A percentile compares a stretch with the other conserved stretches of the same genome.
Evolutionary conservation across 257 asterid genomes (phyloP).

Genomic region (Thymus quinquecostatus): DNA sequence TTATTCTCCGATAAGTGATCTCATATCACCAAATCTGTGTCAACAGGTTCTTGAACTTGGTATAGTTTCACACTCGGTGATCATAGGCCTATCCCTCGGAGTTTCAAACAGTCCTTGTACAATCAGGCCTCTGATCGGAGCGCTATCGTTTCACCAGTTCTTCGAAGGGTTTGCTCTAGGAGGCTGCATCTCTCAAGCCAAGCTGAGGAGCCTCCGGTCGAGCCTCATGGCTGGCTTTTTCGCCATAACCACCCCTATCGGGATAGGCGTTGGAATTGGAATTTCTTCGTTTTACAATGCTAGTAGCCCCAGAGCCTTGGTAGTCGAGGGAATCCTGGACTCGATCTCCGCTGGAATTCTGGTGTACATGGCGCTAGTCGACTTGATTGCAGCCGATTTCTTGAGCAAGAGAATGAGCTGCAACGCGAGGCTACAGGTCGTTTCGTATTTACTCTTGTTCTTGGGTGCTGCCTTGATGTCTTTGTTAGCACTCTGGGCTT

Average conservation of each 20-base stretch:
- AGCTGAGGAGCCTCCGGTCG: slow-evolving; percentile 56
- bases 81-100: slow-evolving; percentile 89
- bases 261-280: slow-evolving; percentile 70
- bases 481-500: slow-evolving; percentile 82
- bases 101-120: slow-evolving; percentile 92
- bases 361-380: slow-evolving; percentile 92
- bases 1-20: not conserved
- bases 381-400: slow-evolving; percentile 91
- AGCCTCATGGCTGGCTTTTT: slow-evolving; percentile 84
- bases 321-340: slow-evolving; percentile 74
- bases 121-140: slow-evolving; percentile 81
- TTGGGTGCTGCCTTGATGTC: slow-evolving; percentile 90
- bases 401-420: slow-evolving; percentile 95
- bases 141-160: slow-evolving; percentile 87
- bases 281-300: slow-evolving; percentile 70
- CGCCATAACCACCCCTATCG: slow-evolving; percentile 83
- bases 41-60: slow-evolving; percentile 88
- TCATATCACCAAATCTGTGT: not conserved
- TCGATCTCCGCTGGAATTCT: slow-evolving; percentile 92
- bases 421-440: slow-evolving; percentile 74
- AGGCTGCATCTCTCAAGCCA: slow-evolving; percentile 93
- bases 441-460: slow-evolving; percentile 73
- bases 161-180: slow-evolving; percentile 96
- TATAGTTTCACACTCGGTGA: slow-evolving; percentile 89
- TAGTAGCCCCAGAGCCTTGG: slow-evolving; percentile 73